Base-by-base conservation (phyloP, 164 flowering plant species). In the Macadamia integrifolia region DNA sequence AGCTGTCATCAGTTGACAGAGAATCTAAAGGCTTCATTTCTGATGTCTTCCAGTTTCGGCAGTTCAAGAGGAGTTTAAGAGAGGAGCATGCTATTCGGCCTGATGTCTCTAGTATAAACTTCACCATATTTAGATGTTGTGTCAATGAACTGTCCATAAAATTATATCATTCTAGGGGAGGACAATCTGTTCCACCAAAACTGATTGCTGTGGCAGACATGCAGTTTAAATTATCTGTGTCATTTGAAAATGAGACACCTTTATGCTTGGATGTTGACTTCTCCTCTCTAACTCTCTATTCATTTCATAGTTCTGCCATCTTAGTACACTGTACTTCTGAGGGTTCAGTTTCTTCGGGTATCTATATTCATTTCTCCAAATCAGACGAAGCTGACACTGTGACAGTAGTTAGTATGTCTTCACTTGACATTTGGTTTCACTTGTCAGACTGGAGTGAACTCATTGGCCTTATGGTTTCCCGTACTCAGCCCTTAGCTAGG, bases 381-480 rank as follows among this genome's bases (percentile, higher is more conserved):
- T 66, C 78, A 48, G 81, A 66, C 17, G 29, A 66, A 14, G 79
- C 75, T 66, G 70, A 66, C 66, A 68, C 70, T 73, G 79, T 74
- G 70, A 53, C 90, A 50, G 61, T 57, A 66, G 14, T 92, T 71
- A 75, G 71, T 31, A 79, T 87, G 58, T 87, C 90, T 49, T 81
- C 85, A 48, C 74, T 89, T 57, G 74, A 88, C 44, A 69, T 90
- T 69, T 94, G 97, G 99, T 69, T 87, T 50, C 80, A 90, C 75
- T 58, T 75, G 61, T 70, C 62, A 42, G 88, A 85, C 43, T 94
- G 97, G 99, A 69, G 14, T 71, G 79, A 79, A 69, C 40, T 94
- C 32, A 61, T 85, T 71, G 79, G 81, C 23, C 67, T 83, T 58
- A 44, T 82, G 31, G 44, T 56, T 60, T 83, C 78, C 49, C 83